Percentiles rank a stretch among this genome's conserved stretches.
These are phyloP conservation scores for Aaosphaeria arxii DNA, from an alignment of 2,329 filamentous ascomycete genomes.

Conservation along the genomic window DNA sequence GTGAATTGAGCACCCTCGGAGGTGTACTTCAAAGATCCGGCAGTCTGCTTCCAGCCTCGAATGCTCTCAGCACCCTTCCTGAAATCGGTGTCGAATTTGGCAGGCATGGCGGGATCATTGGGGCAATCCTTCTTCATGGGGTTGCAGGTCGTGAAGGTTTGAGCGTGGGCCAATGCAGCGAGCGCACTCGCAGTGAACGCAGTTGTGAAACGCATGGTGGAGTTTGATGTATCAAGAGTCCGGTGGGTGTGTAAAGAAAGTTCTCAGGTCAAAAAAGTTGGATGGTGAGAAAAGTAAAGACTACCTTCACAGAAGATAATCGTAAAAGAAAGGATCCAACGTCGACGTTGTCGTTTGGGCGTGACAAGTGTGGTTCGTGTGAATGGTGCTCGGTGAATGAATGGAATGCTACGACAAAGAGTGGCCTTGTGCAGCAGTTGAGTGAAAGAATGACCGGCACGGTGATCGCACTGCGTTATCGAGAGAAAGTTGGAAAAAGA, in stretches of 20 bases:
- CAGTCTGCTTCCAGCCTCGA: constrained; percentile 37
- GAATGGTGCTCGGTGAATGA: constrained; percentile 13
- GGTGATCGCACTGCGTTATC: constrained; percentile 27
- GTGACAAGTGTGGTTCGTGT: not conserved
- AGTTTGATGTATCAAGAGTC: constrained; percentile 1
- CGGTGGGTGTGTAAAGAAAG: not conserved
- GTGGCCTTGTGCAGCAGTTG: constrained; percentile 14
- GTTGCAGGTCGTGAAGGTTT: constrained; percentile 47
- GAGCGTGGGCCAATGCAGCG: constrained; percentile 34
- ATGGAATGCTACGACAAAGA: constrained; percentile 23
- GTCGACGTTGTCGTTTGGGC: not conserved
- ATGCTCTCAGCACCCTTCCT: constrained; percentile 36
- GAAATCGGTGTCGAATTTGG: constrained; percentile 43
- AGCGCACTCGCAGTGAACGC: constrained; percentile 28
- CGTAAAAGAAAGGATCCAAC: constrained; percentile 28
- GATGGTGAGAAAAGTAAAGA: not conserved
- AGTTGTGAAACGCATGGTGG: constrained; percentile 28
- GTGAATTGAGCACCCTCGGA: constrained; percentile 49
- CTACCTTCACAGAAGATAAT: constrained; percentile 12
- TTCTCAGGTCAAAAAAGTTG: not conserved
- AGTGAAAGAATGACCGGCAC: constrained; percentile 16
- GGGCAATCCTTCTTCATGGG: constrained; percentile 44
- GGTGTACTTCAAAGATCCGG: constrained; percentile 43
- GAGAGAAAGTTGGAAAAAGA: constrained; percentile 21
- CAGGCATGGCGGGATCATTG: constrained; percentile 42